Evolutionary conservation across 2,329 filamentous ascomycete genomes (phyloP).

Genomic region (Grosmannia penicillata): DNA sequence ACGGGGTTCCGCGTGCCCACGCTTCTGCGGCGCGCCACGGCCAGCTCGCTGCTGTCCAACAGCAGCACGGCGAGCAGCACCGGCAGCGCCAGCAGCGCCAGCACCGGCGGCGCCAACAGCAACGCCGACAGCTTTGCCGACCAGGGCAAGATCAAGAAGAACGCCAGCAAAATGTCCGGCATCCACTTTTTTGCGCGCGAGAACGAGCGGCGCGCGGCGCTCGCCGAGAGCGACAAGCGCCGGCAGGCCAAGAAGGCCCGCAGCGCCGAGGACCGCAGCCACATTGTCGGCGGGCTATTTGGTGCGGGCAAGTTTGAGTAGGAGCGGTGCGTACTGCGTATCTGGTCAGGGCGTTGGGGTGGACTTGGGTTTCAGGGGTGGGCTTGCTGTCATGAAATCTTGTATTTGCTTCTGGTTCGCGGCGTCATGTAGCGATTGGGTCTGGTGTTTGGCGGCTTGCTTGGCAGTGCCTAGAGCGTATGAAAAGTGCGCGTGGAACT

Average conservation of each 20-base stretch:
- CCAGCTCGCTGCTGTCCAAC: constrained; percentile 37
- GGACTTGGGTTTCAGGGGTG: no score
- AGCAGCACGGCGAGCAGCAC: constrained; percentile 17
- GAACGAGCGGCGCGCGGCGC: constrained; percentile 37
- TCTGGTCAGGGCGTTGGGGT: no score
- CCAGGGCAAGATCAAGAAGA: constrained; percentile 30
- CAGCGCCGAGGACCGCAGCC: constrained; percentile 40
- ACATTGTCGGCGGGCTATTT: constrained; percentile 43
- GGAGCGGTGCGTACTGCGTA: no score
- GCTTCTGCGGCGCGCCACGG: constrained; percentile 60
- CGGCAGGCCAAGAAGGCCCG: constrained; percentile 42
- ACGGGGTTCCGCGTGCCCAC: constrained; percentile 51
- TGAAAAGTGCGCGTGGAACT: no score
- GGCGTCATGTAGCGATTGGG: no score
- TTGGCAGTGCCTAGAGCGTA: no score
- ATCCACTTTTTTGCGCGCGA: constrained; percentile 46
- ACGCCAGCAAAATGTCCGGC: constrained; percentile 43
- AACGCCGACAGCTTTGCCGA: constrained; percentile 15
- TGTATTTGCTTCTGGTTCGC: no score
- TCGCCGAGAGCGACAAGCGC: constrained; percentile 41
- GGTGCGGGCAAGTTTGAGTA: constrained; percentile 40
- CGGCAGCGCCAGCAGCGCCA: constrained; percentile 1
- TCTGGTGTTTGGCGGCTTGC: no score
- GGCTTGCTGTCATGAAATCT: no score
- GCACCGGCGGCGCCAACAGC: not conserved